Evolutionary conservation across 176 grass and related monocot genomes (phyloP).

Genomic region (Oryza glumipatula): DNA sequence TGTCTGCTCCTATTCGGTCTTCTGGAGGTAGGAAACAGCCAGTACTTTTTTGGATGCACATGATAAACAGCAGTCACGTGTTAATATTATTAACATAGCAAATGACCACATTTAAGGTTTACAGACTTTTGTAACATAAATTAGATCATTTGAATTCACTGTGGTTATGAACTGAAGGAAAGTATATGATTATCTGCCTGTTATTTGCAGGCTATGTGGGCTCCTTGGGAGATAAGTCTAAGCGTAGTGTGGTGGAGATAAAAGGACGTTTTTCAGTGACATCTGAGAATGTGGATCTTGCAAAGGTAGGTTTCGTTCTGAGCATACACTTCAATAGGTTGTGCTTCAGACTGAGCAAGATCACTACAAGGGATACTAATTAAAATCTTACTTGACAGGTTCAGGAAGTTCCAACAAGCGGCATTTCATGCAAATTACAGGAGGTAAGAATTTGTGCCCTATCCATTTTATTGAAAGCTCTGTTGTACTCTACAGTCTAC

Average conservation of each 20-base stretch:
- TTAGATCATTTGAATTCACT: background rate
- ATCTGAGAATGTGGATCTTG: conserved; percentile 98
- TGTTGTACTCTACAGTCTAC: conserved; percentile 27
- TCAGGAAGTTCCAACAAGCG: conserved; percentile 67
- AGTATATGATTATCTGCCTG: conserved; percentile 7
- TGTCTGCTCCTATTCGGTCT: conserved; percentile 94
- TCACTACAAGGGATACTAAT: conserved; percentile 28
- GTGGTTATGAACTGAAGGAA: conserved; percentile 1
- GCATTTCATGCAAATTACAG: conserved; percentile 47
- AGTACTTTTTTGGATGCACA: conserved; percentile 27
- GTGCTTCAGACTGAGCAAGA: conserved; percentile 23
- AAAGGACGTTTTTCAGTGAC: conserved; percentile 98
- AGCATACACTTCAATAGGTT: conserved; percentile 8
- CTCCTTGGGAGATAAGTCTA: conserved; percentile 82
- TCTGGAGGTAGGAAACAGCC: conserved; percentile 65
- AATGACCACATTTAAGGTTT: background rate
- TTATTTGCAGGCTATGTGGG: conserved; percentile 75
- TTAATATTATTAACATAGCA: background rate
- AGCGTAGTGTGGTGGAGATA: conserved; percentile 76
- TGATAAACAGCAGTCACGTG: background rate
- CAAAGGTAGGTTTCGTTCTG: conserved; percentile 60
- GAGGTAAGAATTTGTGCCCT: conserved; percentile 61
- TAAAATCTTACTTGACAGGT: conserved; percentile 46
- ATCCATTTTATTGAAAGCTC: conserved; percentile 25
- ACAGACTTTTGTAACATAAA: background rate